Percentiles rank a stretch among this genome's conserved stretches.
Evolutionary conservation across 2,329 filamentous ascomycete species (phyloP).

Genomic region (Trichoderma citrinoviride): DNA sequence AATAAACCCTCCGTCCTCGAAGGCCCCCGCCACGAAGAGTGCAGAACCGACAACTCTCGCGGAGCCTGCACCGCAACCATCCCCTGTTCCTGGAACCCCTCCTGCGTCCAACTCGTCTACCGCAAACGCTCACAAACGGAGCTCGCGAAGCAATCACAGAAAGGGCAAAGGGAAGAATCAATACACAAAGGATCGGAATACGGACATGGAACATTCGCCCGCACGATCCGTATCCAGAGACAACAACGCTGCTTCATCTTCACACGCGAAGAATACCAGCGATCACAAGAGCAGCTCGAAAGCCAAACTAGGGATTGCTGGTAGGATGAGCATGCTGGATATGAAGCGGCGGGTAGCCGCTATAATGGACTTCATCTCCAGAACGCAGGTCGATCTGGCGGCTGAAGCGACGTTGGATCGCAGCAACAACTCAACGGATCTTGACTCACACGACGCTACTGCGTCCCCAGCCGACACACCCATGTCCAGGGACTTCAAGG

Average conservation of each 20-base stretch:
- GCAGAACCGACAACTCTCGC: slow-evolving; percentile 32
- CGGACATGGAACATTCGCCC: slow-evolving; percentile 55
- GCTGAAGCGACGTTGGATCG: slow-evolving; percentile 55
- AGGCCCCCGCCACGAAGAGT: slow-evolving; percentile 31
- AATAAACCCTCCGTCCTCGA: slow-evolving; percentile 48
- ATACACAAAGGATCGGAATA: slow-evolving; percentile 73
- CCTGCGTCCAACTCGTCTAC: slow-evolving; percentile 46
- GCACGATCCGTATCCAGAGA: slow-evolving; percentile 54
- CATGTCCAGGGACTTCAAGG: slow-evolving; percentile 61
- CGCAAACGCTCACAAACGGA: slow-evolving; percentile 56
- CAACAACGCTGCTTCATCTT: slow-evolving; percentile 37
- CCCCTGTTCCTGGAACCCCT: slow-evolving; percentile 39
- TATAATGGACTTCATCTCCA: slow-evolving; percentile 86
- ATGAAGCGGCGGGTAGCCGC: slow-evolving; percentile 80
- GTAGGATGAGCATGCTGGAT: slow-evolving; percentile 79
- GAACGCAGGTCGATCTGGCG: slow-evolving; percentile 84
- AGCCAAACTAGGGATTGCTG: slow-evolving; percentile 51
- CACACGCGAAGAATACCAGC: slow-evolving; percentile 37
- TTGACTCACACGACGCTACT: slow-evolving; percentile 27
- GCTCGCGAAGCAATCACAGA: slow-evolving; percentile 58
- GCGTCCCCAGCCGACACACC: slow-evolving; percentile 15
- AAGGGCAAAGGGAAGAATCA: slow-evolving; percentile 75
- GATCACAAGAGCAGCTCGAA: slow-evolving; percentile 56
- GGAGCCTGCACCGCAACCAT: slow-evolving; percentile 33
- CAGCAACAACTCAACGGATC: slow-evolving; percentile 37